Evolutionary conservation across 148 eudicot species (phyloP).

Genomic region (Camellia japonica): DNA sequence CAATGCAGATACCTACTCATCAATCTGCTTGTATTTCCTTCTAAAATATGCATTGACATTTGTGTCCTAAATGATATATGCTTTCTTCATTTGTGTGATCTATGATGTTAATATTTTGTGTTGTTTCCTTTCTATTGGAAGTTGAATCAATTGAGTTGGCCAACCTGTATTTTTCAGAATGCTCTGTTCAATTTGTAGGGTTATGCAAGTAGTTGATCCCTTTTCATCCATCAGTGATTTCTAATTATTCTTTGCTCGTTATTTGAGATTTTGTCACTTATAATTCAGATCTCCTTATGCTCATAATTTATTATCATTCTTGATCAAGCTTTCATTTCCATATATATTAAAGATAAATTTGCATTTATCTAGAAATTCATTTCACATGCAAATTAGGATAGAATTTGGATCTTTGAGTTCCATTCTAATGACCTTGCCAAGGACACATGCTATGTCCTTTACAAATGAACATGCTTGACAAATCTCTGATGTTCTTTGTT

Average conservation of each 20-base stretch:
- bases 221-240: background rate
- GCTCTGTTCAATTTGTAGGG: background rate
- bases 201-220: background rate
- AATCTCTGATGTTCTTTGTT: background rate
- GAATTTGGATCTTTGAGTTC: background rate
- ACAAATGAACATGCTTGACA: background rate
- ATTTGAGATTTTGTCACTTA: too few relatives aligned
- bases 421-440: background rate
- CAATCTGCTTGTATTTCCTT: background rate
- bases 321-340: background rate
- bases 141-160: background rate
- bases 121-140: background rate
- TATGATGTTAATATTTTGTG: background rate
- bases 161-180: background rate
- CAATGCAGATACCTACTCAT: background rate
- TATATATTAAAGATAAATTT: background rate
- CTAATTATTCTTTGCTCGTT: too few relatives aligned
- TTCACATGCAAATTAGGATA: background rate
- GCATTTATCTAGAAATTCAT: background rate
- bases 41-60: too few relatives aligned
- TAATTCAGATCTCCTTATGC: background rate
- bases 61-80: background rate
- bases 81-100: background rate
- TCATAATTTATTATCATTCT: background rate
- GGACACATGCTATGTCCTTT: background rate